Percentiles rank a stretch among this genome's conserved stretches.
These are phyloP conservation scores for Xylaria venustula DNA, from an alignment of 495 filamentous ascomycete species.

Conservation along the genomic window DNA sequence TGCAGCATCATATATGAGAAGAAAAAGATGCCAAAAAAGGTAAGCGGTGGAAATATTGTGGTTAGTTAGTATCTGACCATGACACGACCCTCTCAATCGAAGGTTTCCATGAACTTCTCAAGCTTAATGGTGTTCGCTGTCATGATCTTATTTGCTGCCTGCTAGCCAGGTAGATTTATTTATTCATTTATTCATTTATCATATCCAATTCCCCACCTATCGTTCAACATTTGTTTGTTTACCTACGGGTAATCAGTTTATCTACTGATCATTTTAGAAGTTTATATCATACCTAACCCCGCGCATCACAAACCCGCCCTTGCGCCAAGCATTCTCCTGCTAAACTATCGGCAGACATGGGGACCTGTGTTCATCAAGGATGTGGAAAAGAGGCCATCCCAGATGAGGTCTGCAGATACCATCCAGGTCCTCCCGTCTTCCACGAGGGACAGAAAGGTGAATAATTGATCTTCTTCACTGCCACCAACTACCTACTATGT, in stretches of 20 bases:
- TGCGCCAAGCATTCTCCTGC: too few relatives aligned
- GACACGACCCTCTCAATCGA: too few relatives aligned
- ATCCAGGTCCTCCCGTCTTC: slow-evolving; percentile 91
- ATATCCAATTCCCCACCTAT: too few relatives aligned
- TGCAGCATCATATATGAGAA: background rate
- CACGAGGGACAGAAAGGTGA: slow-evolving; percentile 99
- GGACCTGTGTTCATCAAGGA: slow-evolving; percentile 94
- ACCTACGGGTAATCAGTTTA: too few relatives aligned
- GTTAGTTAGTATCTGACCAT: background rate
- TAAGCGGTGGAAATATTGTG: slow-evolving; percentile 16
- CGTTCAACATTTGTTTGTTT: too few relatives aligned
- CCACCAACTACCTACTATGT: too few relatives aligned
- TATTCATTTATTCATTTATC: too few relatives aligned
- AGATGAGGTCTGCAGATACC: slow-evolving; percentile 87
- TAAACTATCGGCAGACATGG: slow-evolving; percentile 50
- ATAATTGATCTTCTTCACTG: slow-evolving; percentile 23
- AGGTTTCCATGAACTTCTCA: background rate
- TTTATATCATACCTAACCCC: too few relatives aligned
- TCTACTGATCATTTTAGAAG: too few relatives aligned
- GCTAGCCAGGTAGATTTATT: too few relatives aligned
- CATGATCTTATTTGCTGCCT: background rate
- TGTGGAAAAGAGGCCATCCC: slow-evolving; percentile 80
- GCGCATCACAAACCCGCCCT: too few relatives aligned
- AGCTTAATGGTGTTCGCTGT: background rate
- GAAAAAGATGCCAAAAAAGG: slow-evolving; percentile 1